A percentile compares a stretch with the other conserved stretches of the same genome.
These are phyloP conservation scores for Flaveria robusta DNA, from an alignment of 129 eudicot species.

Conservation along the genomic window DNA sequence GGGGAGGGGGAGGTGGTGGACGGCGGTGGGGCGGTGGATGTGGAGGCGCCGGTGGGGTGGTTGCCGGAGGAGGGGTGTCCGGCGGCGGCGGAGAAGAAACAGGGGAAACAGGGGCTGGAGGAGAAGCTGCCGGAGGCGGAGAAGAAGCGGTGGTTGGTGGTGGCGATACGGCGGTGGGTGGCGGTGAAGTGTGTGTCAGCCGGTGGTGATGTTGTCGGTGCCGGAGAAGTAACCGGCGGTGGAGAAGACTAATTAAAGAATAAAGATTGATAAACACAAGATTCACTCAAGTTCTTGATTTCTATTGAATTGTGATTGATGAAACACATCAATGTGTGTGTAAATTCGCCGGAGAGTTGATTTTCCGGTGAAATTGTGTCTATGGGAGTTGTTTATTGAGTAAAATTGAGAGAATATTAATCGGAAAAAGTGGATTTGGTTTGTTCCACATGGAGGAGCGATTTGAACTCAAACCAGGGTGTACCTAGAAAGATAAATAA, in stretches of 20 bases:
- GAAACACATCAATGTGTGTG: conserved; percentile 30
- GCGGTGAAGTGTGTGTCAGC: conserved; percentile 45
- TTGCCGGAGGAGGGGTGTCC: conserved; percentile 34
- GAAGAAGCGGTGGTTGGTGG: conserved; percentile 45
- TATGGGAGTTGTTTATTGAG: conserved; percentile 18
- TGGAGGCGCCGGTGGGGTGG: conserved; percentile 50
- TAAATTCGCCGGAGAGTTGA: conserved; percentile 28
- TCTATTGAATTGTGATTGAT: background rate
- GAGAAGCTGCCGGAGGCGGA: conserved; percentile 37
- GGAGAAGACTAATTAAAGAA: conserved; percentile 38
- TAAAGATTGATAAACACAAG: background rate
- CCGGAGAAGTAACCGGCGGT: conserved; percentile 68
- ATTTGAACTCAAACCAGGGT: conserved; percentile 38
- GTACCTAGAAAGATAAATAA: conserved; percentile 32
- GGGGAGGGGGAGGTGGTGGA: conserved; percentile 48
- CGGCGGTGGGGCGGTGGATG: conserved; percentile 47
- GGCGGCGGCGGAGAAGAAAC: conserved; percentile 52
- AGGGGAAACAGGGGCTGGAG: conserved; percentile 50
- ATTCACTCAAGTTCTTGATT: conserved; percentile 18
- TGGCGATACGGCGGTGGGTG: conserved; percentile 54
- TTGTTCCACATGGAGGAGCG: conserved; percentile 37
- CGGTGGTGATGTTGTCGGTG: conserved; percentile 47
- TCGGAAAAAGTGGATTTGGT: conserved; percentile 34
- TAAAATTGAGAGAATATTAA: conserved; percentile 35
- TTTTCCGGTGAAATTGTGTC: conserved; percentile 28